Conservation (phyloP, 1,284 basidiomycete genomes). For the Cerrena zonata region DNA sequence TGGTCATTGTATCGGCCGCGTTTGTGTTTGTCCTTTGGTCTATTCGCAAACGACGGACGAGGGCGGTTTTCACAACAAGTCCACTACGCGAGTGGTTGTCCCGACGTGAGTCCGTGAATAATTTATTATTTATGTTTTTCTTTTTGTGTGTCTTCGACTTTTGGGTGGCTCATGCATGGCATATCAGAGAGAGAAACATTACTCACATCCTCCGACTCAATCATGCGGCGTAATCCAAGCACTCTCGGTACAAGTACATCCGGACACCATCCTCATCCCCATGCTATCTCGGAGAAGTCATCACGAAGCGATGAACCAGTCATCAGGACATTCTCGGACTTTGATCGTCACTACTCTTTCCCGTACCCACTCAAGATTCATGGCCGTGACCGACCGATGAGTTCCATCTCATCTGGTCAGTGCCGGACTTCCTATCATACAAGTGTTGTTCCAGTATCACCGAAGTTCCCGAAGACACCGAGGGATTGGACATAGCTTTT, state of each 20-base stretch:
- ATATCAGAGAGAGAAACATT: slow-evolving; percentile 24
- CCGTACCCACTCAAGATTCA: not conserved
- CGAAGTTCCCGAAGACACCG: too few species aligned
- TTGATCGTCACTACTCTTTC: slow-evolving; percentile 6
- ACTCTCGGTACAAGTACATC: slow-evolving; percentile 17
- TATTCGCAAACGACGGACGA: slow-evolving; percentile 12
- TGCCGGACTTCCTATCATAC: too few species aligned
- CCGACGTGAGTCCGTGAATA: slow-evolving; percentile 11
- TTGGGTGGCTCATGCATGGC: not conserved
- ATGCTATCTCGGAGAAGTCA: not conserved
- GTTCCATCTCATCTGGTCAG: too few species aligned
- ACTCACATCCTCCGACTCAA: slow-evolving; percentile 38
- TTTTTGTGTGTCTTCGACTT: not conserved
- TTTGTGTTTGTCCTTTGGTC: slow-evolving; percentile 12
- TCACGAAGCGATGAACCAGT: slow-evolving; percentile 1
- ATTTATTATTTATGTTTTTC: too few species aligned
- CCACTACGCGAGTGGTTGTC: slow-evolving; percentile 22
- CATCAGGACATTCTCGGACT: slow-evolving; percentile 7
- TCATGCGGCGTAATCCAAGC: slow-evolving; percentile 32
- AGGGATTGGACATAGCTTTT: too few species aligned
- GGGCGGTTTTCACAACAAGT: slow-evolving; percentile 10
- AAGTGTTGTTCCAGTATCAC: too few species aligned
- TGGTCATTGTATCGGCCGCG: slow-evolving; percentile 1
- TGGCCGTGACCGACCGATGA: not conserved
- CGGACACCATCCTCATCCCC: not conserved